These are phyloP conservation scores for Schizonepeta tenuifolia DNA, from an alignment of 257 asterid species.

Conservation along the genomic window DNA sequence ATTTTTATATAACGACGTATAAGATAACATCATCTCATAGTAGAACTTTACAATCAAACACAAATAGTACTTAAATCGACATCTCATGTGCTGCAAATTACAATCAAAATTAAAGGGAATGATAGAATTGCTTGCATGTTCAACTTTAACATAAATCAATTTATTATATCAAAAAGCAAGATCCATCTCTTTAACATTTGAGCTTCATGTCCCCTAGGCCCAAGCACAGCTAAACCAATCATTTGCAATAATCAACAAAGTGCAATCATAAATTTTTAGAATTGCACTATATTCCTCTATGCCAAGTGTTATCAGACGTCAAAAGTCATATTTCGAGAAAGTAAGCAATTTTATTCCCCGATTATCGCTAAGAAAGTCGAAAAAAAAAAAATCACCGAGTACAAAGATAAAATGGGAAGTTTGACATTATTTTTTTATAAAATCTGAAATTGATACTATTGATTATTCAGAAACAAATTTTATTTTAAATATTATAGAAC, in stretches of 20 bases:
- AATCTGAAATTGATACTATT: too few relatives aligned
- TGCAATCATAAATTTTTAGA: not conserved
- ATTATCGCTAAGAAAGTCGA: too few relatives aligned
- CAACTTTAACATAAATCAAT: not conserved
- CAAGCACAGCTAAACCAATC: constrained; percentile 25
- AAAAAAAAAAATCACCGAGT: not conserved
- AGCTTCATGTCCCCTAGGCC: not conserved
- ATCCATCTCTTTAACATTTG: not conserved
- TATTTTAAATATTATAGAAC: too few relatives aligned
- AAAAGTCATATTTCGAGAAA: too few relatives aligned
- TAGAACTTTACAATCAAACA: not conserved
- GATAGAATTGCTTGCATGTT: constrained; percentile 25
- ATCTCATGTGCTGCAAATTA: constrained; percentile 19
- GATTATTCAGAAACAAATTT: too few relatives aligned
- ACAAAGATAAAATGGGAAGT: too few relatives aligned
- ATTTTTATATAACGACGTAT: too few relatives aligned
- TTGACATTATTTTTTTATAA: not conserved
- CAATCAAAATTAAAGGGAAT: constrained; percentile 8
- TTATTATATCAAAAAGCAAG: not conserved
- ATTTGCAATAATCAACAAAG: constrained; percentile 24
- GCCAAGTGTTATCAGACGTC: too few relatives aligned
- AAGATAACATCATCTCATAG: not conserved
- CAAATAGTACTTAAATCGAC: constrained; percentile 13
- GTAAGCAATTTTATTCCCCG: too few relatives aligned
- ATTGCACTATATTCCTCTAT: not conserved